Conservation (phyloP, 345 rosid genomes). For the rapeseed (Brassica napus) region DNA sequence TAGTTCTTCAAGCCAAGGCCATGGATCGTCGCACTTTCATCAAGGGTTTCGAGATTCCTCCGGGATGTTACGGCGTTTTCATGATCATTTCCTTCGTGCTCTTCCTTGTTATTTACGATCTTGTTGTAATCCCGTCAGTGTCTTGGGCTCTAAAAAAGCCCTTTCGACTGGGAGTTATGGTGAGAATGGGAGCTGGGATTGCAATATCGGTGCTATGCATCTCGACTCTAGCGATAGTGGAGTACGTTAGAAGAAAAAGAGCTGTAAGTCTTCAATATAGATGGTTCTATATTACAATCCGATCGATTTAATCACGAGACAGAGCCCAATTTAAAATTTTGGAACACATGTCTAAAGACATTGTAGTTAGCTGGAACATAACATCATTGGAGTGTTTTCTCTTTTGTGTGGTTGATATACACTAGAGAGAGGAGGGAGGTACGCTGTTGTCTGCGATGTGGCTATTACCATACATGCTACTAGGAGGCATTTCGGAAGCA, state of each 20-base stretch:
- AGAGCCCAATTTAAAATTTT: too few species aligned
- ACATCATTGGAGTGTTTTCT: neutral
- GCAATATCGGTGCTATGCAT: conserved; percentile 36
- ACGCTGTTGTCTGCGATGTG: conserved; percentile 51
- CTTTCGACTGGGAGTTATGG: conserved; percentile 42
- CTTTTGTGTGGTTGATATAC: conserved; percentile 4
- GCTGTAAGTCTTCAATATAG: conserved; percentile 23
- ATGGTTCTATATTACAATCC: too few species aligned
- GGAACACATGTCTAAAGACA: too few species aligned
- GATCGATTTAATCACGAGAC: too few species aligned
- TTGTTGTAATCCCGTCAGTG: conserved; percentile 41
- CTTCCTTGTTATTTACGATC: conserved; percentile 52
- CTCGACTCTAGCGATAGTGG: conserved; percentile 43
- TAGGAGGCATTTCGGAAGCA: conserved; percentile 50
- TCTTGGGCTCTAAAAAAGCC: conserved; percentile 44
- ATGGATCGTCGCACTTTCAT: conserved; percentile 56
- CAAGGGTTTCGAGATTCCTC: conserved; percentile 51
- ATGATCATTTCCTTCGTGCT: conserved; percentile 34
- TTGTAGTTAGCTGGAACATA: neutral
- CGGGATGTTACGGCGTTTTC: conserved; percentile 51
- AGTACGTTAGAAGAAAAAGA: conserved; percentile 39
- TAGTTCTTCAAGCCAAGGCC: conserved; percentile 46
- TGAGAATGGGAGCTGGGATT: conserved; percentile 55
- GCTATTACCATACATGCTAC: conserved; percentile 43
- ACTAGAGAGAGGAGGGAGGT: conserved; percentile 25